Percentiles rank a stretch among this genome's conserved stretches.
Evolutionary conservation across 1,284 basidiomycete genomes (phyloP).

Genomic region (Austroboletus sp.): DNA sequence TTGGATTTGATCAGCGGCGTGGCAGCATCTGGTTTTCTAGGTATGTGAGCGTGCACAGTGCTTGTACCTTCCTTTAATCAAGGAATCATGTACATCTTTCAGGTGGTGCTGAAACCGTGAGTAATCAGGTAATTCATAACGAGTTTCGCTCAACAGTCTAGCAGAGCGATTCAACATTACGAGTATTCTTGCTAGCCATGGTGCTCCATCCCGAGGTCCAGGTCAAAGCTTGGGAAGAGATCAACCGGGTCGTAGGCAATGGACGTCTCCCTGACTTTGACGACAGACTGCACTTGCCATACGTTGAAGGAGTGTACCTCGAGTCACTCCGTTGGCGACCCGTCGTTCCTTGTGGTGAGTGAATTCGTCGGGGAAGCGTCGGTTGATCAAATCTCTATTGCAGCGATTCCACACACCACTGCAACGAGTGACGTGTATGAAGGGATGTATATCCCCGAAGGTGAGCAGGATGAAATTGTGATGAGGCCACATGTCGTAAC

Average conservation of each 20-base stretch:
- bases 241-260: constrained; percentile 25
- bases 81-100: neutral
- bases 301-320: constrained; percentile 23
- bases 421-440: constrained; percentile 25
- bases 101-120: constrained; percentile 30
- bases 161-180: constrained; percentile 16
- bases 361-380: neutral
- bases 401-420: constrained; percentile 28
- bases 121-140: neutral
- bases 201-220: constrained; percentile 28
- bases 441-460: constrained; percentile 31
- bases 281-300: constrained; percentile 25
- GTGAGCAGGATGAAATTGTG: constrained; percentile 10
- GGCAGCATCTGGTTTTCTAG: constrained; percentile 25
- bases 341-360: constrained; percentile 20
- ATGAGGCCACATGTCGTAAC: neutral
- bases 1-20: constrained; percentile 21
- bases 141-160: neutral
- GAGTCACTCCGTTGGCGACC: constrained; percentile 28
- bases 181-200: constrained; percentile 29
- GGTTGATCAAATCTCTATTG: neutral
- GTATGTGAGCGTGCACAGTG: constrained; percentile 7
- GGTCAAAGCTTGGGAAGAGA: constrained; percentile 24
- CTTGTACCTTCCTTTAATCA: neutral
- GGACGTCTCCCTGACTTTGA: constrained; percentile 27